Conservation (phyloP, 73 alveolate genomes). For the Halteria grandinella region DNA sequence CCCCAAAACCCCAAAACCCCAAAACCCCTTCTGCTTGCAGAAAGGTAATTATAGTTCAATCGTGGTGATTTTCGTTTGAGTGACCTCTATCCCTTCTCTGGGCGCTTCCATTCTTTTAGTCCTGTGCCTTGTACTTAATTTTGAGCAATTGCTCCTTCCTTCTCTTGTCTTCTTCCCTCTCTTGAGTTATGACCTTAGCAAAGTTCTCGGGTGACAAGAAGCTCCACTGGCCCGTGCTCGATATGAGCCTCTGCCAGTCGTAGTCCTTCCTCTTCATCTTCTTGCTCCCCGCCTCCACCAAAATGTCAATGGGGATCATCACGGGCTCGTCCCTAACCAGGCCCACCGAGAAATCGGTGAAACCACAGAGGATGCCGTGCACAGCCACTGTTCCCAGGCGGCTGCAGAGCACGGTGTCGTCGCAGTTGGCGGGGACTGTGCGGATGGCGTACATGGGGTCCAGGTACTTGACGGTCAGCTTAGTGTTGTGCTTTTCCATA, state of each 20-base stretch:
- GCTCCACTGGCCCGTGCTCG: conserved; percentile 82
- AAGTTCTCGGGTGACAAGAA: conserved; percentile 60
- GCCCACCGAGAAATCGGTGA: conserved; percentile 87
- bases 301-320: conserved; percentile 71
- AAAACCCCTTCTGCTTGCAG: too few species aligned
- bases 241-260: conserved; percentile 79
- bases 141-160: conserved; percentile 31
- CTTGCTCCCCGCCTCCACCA: conserved; percentile 62
- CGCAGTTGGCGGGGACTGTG: conserved; percentile 84
- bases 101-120: not conserved
- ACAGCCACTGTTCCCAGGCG: conserved; percentile 77
- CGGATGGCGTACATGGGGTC: conserved; percentile 90
- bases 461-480: conserved; percentile 82
- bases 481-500: conserved; percentile 73
- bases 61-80: not conserved
- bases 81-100: not conserved
- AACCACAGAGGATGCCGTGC: conserved; percentile 90
- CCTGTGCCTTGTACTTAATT: conserved; percentile 7
- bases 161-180: conserved; percentile 27
- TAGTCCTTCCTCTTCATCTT: conserved; percentile 67
- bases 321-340: conserved; percentile 80
- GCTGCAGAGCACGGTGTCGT: conserved; percentile 81
- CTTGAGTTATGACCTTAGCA: conserved; percentile 13
- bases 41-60: too few species aligned
- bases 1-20: too few species aligned